Percentiles rank a stretch among this genome's conserved stretches.
These are phyloP conservation scores for Yamadazyma ubonensis DNA, from an alignment of 805 yeast species.

Conservation along the genomic window DNA sequence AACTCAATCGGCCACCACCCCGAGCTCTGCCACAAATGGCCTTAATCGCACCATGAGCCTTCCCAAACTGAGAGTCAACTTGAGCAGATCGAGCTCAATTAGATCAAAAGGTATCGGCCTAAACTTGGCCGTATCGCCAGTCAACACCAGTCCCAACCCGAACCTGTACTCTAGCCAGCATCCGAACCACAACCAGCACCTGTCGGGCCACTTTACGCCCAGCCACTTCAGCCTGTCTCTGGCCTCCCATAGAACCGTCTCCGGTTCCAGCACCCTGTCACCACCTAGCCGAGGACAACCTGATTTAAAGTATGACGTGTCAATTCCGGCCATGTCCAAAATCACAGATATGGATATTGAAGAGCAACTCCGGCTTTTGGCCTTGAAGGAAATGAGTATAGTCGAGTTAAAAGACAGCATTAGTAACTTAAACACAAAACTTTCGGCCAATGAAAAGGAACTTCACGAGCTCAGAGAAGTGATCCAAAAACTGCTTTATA, in stretches of 20 bases:
- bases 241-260: not conserved
- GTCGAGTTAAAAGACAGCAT: constrained; percentile 62
- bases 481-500: constrained; percentile 47
- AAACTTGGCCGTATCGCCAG: constrained; percentile 32
- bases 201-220: too few species aligned
- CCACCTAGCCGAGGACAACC: constrained; percentile 3
- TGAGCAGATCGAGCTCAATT: constrained; percentile 8
- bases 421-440: constrained; percentile 39
- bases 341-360: constrained; percentile 41
- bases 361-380: constrained; percentile 57
- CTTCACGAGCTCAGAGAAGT: constrained; percentile 49
- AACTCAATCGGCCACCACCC: not conserved
- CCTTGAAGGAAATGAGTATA: constrained; percentile 66
- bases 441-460: constrained; percentile 46
- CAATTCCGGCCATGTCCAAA: constrained; percentile 32
- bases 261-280: not conserved
- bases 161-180: not conserved
- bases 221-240: too few species aligned
- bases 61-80: constrained; percentile 1
- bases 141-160: constrained; percentile 9
- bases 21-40: not conserved
- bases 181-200: too few species aligned
- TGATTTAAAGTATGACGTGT: constrained; percentile 27
- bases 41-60: not conserved
- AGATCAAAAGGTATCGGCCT: constrained; percentile 34